Evolutionary conservation across 2,329 filamentous ascomycete species (phyloP), one percentile per base, ranked within the genome.

Genomic region (Mollisiaceae sp.): DNA sequence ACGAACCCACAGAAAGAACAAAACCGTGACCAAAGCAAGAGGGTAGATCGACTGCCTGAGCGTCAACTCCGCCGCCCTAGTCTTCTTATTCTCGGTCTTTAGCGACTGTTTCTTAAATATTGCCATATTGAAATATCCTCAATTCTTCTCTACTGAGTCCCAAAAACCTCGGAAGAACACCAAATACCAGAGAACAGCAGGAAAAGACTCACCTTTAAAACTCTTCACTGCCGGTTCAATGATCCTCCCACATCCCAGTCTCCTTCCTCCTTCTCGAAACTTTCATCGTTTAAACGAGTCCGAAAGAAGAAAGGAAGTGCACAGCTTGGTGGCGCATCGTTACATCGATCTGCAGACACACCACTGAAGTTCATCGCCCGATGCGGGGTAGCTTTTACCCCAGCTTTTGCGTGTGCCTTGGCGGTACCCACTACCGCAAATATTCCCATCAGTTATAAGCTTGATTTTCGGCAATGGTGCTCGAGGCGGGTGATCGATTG

Each of bases 11-110:
- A 90, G 81, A 75, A 89, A 89, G 78, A 89, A 89, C 0, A 89
- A 77, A 57, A 88, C 79, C 0, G 86, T 89, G 60, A 92, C 89
- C 4, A 93, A 82, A 62, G 81, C 80, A 55, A 92, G 82, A 2
- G 90, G 90, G 70, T 85, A 85, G 61, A 92, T 81, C 14, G 89
- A 92, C 72, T 91, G 82, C 60, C 87, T 81, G 36, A 91, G 75
- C 0, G 88, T 91, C 67, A 92, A 79, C 75, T 90, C 83, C n/a
- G 84, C 81, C 22, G 85, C 84, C 24, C 78, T 81, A 3, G 85
- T 87, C 62, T 83, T 78, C 63, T 80, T 77, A 67, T 82, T 79
- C 41, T 73, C 75, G 39, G 77, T 68, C 47, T 64, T 68, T 35
- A 69, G 59, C 2, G 65, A 54, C 15, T 64, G 65, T 54, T 65